Evolutionary conservation across 495 filamentous ascomycete species (phyloP).

Genomic region (Friedmanniomyces endolithicus): DNA sequence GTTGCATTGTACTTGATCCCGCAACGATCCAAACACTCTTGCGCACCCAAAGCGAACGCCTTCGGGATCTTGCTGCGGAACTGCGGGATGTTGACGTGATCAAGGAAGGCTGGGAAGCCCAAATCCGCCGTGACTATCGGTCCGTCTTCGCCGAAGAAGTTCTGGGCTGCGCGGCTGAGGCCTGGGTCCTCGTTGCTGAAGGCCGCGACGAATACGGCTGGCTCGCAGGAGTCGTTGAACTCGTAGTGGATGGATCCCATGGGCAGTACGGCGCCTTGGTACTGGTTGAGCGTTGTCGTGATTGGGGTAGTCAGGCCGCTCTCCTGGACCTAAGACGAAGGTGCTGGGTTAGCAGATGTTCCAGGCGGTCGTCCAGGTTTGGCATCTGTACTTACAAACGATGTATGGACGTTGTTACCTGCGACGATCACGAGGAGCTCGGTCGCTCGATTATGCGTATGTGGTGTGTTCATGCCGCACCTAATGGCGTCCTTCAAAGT

Average conservation of each 20-base stretch:
- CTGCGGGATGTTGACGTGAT: slow-evolving; percentile 35
- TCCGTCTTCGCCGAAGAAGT: slow-evolving; percentile 36
- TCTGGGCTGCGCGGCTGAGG: slow-evolving; percentile 36
- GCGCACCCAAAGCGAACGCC: slow-evolving; percentile 36
- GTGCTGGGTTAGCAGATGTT: too few species aligned
- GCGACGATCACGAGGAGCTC: slow-evolving; percentile 37
- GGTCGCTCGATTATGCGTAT: slow-evolving; percentile 38
- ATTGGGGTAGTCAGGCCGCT: slow-evolving; percentile 34
- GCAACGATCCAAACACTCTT: slow-evolving; percentile 36
- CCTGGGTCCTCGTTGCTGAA: slow-evolving; percentile 41
- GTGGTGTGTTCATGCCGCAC: slow-evolving; percentile 38
- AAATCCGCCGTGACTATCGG: slow-evolving; percentile 36
- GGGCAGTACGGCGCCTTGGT: slow-evolving; percentile 39
- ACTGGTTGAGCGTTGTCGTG: slow-evolving; percentile 29
- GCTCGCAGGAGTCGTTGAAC: slow-evolving; percentile 41
- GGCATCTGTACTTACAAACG: too few species aligned
- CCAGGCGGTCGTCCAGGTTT: too few species aligned
- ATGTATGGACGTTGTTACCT: slow-evolving; percentile 33
- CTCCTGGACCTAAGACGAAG: too few species aligned
- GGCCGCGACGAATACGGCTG: slow-evolving; percentile 37
- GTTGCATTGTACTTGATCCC: slow-evolving; percentile 18
- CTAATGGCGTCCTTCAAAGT: neutral
- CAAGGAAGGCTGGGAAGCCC: slow-evolving; percentile 31
- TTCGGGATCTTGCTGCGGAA: slow-evolving; percentile 36
- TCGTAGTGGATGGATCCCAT: slow-evolving; percentile 41